Conservation (phyloP, 208 protist genomes). For the Leishmania braziliensis region DNA sequence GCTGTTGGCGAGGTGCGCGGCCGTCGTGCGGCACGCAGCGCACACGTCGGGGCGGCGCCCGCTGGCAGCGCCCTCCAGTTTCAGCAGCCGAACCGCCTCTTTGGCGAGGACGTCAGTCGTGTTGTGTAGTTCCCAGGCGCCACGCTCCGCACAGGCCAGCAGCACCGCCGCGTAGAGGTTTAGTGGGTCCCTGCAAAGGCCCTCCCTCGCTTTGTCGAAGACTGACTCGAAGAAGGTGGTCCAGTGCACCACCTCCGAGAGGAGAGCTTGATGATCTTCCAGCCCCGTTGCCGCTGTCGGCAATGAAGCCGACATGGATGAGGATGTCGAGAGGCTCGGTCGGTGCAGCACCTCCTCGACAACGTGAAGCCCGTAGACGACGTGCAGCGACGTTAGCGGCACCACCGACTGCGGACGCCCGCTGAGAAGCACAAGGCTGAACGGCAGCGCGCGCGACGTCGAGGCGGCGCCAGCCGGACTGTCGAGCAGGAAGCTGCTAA, state of each 20-base stretch:
- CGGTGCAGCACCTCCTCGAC: slow-evolving; percentile 38
- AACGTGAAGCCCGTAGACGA: slow-evolving; percentile 40
- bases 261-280: slow-evolving; percentile 25
- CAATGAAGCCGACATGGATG: not conserved
- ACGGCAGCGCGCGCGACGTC: slow-evolving; percentile 2
- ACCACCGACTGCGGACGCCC: slow-evolving; percentile 35
- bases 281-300: not conserved
- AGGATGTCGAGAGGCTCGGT: not conserved
- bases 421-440: slow-evolving; percentile 21
- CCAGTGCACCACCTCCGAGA: slow-evolving; percentile 49
- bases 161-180: slow-evolving; percentile 44
- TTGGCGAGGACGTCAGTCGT: slow-evolving; percentile 33
- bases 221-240: slow-evolving; percentile 36
- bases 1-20: slow-evolving; percentile 13
- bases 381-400: slow-evolving; percentile 37
- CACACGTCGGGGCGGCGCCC: slow-evolving; percentile 30
- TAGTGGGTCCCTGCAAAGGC: slow-evolving; percentile 42
- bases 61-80: slow-evolving; percentile 19
- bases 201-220: slow-evolving; percentile 44
- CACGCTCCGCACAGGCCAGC: slow-evolving; percentile 42
- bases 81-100: slow-evolving; percentile 27
- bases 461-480: not conserved
- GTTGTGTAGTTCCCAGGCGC: slow-evolving; percentile 25
- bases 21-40: slow-evolving; percentile 26
- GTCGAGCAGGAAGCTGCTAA: slow-evolving; percentile 23